These are phyloP conservation scores for Pilaira anomala DNA, from an alignment of 192 early-diverging fungal genomes.

Conservation along the genomic window DNA sequence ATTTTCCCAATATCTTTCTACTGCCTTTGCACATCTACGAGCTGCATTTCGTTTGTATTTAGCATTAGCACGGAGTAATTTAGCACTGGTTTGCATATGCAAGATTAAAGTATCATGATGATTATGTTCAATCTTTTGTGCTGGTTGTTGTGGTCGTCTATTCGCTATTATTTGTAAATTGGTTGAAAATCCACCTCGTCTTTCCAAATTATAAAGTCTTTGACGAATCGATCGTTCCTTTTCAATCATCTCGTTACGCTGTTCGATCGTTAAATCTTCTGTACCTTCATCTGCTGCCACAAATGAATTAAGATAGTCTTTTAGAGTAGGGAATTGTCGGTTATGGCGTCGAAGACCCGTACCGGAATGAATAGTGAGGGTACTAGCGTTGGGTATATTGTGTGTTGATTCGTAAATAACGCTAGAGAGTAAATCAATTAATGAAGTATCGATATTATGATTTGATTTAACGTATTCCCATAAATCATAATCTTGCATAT, in stretches of 20 bases:
- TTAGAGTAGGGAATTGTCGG: slow-evolving; percentile 38
- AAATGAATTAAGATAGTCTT: slow-evolving; percentile 52
- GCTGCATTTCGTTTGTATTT: slow-evolving; percentile 43
- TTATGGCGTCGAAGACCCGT: slow-evolving; percentile 27
- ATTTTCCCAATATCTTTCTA: slow-evolving; percentile 54
- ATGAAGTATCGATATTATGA: slow-evolving; percentile 31
- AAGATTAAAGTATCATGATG: slow-evolving; percentile 49
- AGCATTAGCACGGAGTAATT: slow-evolving; percentile 38
- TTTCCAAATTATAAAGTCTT: slow-evolving; percentile 42
- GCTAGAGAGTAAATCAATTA: slow-evolving; percentile 28
- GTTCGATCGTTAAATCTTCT: slow-evolving; percentile 54
- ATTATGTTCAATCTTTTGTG: slow-evolving; percentile 22
- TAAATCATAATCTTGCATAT: slow-evolving; percentile 38
- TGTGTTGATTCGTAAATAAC: slow-evolving; percentile 1
- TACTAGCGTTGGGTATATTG: background rate
- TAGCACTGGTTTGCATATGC: slow-evolving; percentile 33
- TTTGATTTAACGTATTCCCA: slow-evolving; percentile 51
- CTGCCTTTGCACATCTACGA: slow-evolving; percentile 48
- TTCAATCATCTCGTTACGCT: slow-evolving; percentile 32
- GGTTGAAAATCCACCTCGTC: slow-evolving; percentile 47
- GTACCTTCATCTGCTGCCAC: slow-evolving; percentile 51
- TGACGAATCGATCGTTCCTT: slow-evolving; percentile 42
- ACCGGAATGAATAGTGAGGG: slow-evolving; percentile 11
- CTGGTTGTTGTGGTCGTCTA: slow-evolving; percentile 38
- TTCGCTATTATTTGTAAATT: slow-evolving; percentile 17